These are phyloP conservation scores for Colletotrichum neosansevieriae DNA, from an alignment of 2,329 filamentous ascomycete genomes.

Conservation along the genomic window DNA sequence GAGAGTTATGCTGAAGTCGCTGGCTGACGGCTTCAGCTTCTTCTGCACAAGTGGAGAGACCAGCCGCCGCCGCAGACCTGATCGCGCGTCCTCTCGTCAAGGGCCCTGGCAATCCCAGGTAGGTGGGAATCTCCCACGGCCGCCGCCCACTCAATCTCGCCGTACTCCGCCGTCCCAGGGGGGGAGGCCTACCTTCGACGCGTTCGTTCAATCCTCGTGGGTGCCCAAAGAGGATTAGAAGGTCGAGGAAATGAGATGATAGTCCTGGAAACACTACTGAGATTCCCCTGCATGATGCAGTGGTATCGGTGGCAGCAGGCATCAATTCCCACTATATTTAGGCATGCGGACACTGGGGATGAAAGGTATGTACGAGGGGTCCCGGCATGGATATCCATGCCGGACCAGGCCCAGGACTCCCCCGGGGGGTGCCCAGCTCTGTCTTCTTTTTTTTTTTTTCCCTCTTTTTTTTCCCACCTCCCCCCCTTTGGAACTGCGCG, in stretches of 20 bases:
- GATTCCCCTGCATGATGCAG: constrained; percentile 39
- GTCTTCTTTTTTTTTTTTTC: background rate
- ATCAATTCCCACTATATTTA: constrained; percentile 38
- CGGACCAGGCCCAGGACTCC: constrained; percentile 13
- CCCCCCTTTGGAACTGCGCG: background rate
- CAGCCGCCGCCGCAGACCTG: background rate
- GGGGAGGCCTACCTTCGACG: background rate
- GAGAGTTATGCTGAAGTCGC: background rate
- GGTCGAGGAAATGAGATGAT: constrained; percentile 23
- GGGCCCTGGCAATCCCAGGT: constrained; percentile 19
- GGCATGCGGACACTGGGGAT: constrained; percentile 20
- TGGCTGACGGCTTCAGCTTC: background rate
- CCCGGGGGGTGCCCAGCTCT: background rate
- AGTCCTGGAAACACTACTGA: constrained; percentile 27
- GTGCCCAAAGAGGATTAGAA: constrained; percentile 25
- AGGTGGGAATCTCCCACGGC: constrained; percentile 7
- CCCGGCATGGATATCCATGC: constrained; percentile 39
- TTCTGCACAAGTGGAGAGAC: background rate
- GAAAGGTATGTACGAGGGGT: background rate
- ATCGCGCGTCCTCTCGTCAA: background rate
- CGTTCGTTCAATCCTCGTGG: background rate
- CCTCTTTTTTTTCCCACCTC: background rate
- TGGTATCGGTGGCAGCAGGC: constrained; percentile 28
- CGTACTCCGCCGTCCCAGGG: constrained; percentile 14
- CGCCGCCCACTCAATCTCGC: constrained; percentile 6